Base-by-base conservation (phyloP, 2,329 filamentous ascomycete species). In the Myriosclerotinia duriaeana region DNA sequence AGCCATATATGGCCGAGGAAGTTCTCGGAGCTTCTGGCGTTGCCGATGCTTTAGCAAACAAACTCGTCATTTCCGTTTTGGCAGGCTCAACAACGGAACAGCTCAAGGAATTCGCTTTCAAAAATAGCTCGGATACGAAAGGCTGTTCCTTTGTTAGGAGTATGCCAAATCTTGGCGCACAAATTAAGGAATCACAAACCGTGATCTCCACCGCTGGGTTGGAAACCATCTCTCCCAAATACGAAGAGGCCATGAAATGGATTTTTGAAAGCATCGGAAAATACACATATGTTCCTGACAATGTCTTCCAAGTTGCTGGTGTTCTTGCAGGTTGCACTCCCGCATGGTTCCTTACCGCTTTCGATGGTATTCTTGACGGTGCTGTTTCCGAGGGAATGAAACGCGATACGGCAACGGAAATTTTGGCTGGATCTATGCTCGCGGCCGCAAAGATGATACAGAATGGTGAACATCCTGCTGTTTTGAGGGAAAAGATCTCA, bases 51-150 rank as follows among this genome's bases (percentile, higher is more conserved):
- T 53, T 66, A 26, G 8, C 54, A 60, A 61, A 66, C 26, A 66
- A 66, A 40, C 64, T 66, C n/a, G 48, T 66, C 52, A 66, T 66
- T 38, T 66, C 64, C 15, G 64, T 66, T n/a, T 42, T 66, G 38
- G 64, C 64, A 14, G 64, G 64, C 14, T 61, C 64, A 14, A 40
- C 64, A 9, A 42, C 50, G 17, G 55, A 61, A 12, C 55, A 61
- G 8, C 30, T 66, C n/a, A 61, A 52, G 20, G n/a, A 22, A 3
- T 66, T 61, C 17, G 55, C 58, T 12, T 65, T 59, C 34, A 53
- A 53, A n/a, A 44, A n/a, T 38, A 36, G 20, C 34, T 42, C 46
- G 12, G 44, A 42, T 15, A 36, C 44, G 15, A 61, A 66, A 36
- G 46, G 42, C 1, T 60, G 63, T 53, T 34, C 46, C 14, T 66